Conservation (phyloP, 108 stramenopile genomes). For the Pseudonitzschia pungens region DNA sequence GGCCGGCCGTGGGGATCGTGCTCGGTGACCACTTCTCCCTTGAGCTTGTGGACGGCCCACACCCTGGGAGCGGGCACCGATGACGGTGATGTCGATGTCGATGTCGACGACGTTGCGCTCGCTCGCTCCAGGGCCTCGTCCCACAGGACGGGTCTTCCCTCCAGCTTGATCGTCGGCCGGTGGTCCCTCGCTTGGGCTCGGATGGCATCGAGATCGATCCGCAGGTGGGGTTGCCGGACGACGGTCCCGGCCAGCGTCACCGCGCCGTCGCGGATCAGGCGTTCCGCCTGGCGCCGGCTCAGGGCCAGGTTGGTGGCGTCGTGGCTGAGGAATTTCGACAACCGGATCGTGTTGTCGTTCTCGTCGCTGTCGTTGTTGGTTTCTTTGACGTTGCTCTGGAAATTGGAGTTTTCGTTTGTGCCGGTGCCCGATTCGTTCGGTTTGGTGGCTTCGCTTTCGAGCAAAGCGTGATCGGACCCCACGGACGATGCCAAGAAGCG, state of each 20-base stretch:
- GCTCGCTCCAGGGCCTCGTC: background rate
- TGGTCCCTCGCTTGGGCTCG: background rate
- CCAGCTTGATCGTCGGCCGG: conserved; percentile 47
- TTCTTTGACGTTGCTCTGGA: background rate
- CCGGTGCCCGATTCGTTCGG: too few species aligned
- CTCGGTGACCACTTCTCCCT: conserved; percentile 72
- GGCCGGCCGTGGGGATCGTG: conserved; percentile 75
- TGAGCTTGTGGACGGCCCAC: conserved; percentile 72
- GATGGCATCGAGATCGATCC: conserved; percentile 23
- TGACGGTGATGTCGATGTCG: conserved; percentile 4
- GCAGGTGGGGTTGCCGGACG: conserved; percentile 38
- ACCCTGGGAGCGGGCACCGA: conserved; percentile 18
- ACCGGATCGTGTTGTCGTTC: conserved; percentile 6
- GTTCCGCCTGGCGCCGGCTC: conserved; percentile 62
- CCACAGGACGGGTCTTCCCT: conserved; percentile 39
- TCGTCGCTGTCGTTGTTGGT: background rate
- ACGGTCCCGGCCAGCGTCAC: conserved; percentile 65
- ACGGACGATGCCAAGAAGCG: conserved; percentile 5
- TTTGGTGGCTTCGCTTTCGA: too few species aligned
- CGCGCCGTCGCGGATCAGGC: conserved; percentile 53
- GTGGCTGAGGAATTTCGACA: conserved; percentile 27
- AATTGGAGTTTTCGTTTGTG: too few species aligned
- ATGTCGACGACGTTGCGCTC: conserved; percentile 17
- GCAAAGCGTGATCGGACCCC: too few species aligned
- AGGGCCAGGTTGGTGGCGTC: conserved; percentile 19